These are phyloP conservation scores for Blastobotrys apis DNA, from an alignment of 1,139 yeast species.

Conservation along the genomic window DNA sequence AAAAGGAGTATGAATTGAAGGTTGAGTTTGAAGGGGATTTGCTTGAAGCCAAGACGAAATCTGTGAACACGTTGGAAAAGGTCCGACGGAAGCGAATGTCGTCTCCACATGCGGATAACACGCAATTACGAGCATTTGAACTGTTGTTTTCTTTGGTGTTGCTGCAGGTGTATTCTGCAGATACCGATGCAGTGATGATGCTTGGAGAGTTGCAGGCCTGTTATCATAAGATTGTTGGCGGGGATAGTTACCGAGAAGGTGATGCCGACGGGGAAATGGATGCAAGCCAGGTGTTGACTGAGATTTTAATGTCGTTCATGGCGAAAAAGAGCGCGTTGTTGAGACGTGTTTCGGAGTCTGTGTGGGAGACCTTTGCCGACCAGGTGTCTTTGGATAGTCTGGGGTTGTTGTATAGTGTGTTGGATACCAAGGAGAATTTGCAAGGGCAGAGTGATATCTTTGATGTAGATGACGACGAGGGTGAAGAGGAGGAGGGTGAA, in stretches of 20 bases:
- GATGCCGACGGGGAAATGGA: conserved; percentile 37
- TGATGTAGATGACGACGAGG: conserved; percentile 49
- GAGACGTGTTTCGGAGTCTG: conserved; percentile 65
- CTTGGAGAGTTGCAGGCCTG: conserved; percentile 60
- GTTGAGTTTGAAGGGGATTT: conserved; percentile 37
- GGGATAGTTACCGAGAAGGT: conserved; percentile 32
- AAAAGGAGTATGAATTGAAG: conserved; percentile 19
- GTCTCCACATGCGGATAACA: conserved; percentile 39
- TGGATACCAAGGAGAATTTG: conserved; percentile 70
- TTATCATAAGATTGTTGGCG: conserved; percentile 33
- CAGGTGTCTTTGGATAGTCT: conserved; percentile 50
- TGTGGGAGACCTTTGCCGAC: conserved; percentile 66
- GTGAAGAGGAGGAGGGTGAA: conserved; percentile 38
- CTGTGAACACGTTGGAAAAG: conserved; percentile 47
- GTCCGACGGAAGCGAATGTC: conserved; percentile 42
- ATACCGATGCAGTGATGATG: conserved; percentile 66
- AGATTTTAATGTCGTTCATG: conserved; percentile 69
- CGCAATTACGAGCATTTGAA: conserved; percentile 56
- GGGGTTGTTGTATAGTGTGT: conserved; percentile 58
- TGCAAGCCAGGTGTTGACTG: conserved; percentile 64
- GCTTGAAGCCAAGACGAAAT: conserved; percentile 45
- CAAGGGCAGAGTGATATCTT: conserved; percentile 78
- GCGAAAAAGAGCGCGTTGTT: conserved; percentile 68
- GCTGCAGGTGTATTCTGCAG: conserved; percentile 72
- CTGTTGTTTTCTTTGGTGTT: conserved; percentile 72